Percentiles rank a stretch among this genome's conserved stretches.
Evolutionary conservation across 306 rosid genomes (phyloP).

Genomic region (Lagenaria siceraria): DNA sequence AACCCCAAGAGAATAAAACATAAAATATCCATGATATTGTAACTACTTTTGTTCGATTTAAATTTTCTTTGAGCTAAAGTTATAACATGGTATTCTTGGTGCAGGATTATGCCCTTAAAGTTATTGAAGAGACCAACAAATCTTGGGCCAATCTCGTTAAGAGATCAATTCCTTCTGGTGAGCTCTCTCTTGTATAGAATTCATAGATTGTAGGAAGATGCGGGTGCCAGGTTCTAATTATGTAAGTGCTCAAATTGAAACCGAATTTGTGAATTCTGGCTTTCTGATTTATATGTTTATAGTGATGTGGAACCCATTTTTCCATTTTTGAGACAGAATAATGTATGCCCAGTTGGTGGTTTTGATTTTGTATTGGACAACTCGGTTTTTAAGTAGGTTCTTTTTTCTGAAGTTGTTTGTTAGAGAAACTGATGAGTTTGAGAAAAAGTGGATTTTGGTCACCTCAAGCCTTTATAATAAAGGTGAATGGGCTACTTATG

Average conservation of each 20-base stretch:
- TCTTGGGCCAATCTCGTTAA: slow-evolving; percentile 65
- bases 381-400: not conserved
- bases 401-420: not conserved
- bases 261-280: not conserved
- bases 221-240: not conserved
- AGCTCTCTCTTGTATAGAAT: slow-evolving; percentile 14
- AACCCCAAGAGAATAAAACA: not conserved
- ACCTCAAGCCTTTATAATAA: not conserved
- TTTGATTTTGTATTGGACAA: not conserved
- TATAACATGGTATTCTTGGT: not conserved
- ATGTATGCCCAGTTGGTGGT: not conserved
- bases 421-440: not conserved
- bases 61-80: not conserved
- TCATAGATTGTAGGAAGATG: not conserved
- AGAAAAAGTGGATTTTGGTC: not conserved
- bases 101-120: slow-evolving; percentile 19
- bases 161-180: slow-evolving; percentile 79
- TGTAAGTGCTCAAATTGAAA: not conserved
- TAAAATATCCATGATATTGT: not conserved
- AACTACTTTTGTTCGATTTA: not conserved
- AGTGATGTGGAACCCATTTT: slow-evolving; percentile 2
- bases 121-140: slow-evolving; percentile 70
- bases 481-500: not conserved
- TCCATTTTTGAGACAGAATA: not conserved
- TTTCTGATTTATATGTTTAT: not conserved